A percentile compares a stretch with the other conserved stretches of the same genome.
These are phyloP conservation scores for Eragrostis curvula DNA, from an alignment of 176 grass and related monocot genomes.

Conservation along the genomic window DNA sequence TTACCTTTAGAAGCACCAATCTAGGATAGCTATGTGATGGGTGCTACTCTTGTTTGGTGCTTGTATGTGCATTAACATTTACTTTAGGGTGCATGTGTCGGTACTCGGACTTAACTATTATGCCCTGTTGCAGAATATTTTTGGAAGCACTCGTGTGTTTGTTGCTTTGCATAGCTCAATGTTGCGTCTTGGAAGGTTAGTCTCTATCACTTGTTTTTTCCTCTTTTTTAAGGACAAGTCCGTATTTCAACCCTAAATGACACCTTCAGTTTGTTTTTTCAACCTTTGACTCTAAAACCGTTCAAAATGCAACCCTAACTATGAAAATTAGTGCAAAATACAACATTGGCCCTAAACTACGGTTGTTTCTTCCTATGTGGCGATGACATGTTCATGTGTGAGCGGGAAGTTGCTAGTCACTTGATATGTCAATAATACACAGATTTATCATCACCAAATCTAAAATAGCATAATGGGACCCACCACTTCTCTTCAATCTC, in stretches of 20 bases:
- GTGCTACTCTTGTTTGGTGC: not conserved
- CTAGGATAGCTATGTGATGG: not conserved
- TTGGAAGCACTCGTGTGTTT: conserved; percentile 87
- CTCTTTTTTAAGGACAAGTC: not conserved
- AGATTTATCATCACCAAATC: not conserved
- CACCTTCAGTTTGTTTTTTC: not conserved
- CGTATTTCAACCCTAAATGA: not conserved
- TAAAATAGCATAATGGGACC: not conserved
- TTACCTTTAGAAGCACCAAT: not conserved
- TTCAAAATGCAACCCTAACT: not conserved
- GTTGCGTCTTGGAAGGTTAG: conserved; percentile 77
- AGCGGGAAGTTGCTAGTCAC: not conserved
- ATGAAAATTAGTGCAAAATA: not conserved
- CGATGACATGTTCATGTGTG: not conserved
- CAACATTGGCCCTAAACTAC: not conserved
- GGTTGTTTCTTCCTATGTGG: not conserved
- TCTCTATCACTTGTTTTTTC: conserved; percentile 8
- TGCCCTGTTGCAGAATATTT: conserved; percentile 74
- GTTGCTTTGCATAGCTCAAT: conserved; percentile 91
- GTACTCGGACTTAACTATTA: conserved; percentile 18
- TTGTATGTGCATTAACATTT: not conserved
- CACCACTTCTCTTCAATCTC: not conserved
- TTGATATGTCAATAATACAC: not conserved
- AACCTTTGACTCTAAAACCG: not conserved
- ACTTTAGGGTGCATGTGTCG: conserved; percentile 26